A percentile compares a stretch with the other conserved stretches of the same genome.
These are phyloP conservation scores for Porphyrellus cyaneotinctus DNA, from an alignment of 768 basidiomycete genomes.

Conservation along the genomic window DNA sequence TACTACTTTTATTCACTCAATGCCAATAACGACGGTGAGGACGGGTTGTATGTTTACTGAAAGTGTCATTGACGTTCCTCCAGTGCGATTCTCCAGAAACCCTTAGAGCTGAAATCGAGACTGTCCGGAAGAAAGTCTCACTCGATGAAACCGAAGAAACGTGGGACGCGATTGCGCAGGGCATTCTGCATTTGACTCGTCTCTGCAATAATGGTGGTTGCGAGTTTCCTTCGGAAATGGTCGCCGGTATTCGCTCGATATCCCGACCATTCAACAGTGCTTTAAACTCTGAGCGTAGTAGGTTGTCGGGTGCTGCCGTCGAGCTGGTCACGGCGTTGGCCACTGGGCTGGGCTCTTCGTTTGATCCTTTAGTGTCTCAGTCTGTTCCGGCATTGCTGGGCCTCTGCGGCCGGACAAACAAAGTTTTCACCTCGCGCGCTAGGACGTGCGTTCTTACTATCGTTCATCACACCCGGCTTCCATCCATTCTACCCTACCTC, in stretches of 20 bases:
- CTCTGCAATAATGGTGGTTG: constrained; percentile 51
- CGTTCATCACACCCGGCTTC: constrained; percentile 64
- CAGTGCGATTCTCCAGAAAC: constrained; percentile 33
- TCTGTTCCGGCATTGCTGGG: constrained; percentile 66
- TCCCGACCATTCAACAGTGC: constrained; percentile 53
- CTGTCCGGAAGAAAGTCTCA: constrained; percentile 38
- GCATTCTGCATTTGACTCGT: constrained; percentile 42
- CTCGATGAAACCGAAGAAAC: constrained; percentile 71
- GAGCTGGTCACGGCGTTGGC: constrained; percentile 58
- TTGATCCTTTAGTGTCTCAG: constrained; percentile 62
- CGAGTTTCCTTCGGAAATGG: constrained; percentile 49
- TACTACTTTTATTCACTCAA: constrained; percentile 8
- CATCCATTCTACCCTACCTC: constrained; percentile 59
- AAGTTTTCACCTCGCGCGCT: constrained; percentile 68
- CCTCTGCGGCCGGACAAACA: constrained; percentile 72
- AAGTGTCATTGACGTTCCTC: neutral
- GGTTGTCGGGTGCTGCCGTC: constrained; percentile 62
- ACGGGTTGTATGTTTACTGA: rapidly evolving
- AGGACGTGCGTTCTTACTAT: constrained; percentile 55
- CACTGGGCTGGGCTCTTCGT: constrained; percentile 51
- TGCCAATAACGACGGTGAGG: constrained; percentile 31
- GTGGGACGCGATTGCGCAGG: constrained; percentile 65
- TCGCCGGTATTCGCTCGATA: constrained; percentile 46
- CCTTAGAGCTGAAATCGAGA: constrained; percentile 40
- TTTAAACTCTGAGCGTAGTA: constrained; percentile 69